Percentiles rank a stretch among this genome's conserved stretches.
Conservation (phyloP, 306 rosid species). For the Nissolia schottii region DNA sequence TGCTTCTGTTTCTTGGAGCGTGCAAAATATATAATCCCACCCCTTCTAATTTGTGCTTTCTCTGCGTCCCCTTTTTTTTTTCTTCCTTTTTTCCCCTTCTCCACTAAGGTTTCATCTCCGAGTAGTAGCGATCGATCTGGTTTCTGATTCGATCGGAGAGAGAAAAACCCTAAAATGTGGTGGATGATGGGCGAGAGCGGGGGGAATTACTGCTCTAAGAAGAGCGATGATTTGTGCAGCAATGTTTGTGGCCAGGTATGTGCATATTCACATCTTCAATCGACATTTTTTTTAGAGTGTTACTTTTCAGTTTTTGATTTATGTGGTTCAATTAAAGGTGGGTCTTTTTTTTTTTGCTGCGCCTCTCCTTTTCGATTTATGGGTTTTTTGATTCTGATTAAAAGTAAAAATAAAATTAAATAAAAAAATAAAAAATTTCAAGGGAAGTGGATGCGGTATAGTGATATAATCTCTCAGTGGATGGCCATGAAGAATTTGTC, state of each 20-base stretch:
- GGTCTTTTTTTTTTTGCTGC: background rate
- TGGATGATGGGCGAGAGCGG: constrained; percentile 90
- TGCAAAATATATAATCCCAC: background rate
- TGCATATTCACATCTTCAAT: background rate
- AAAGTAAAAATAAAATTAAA: background rate
- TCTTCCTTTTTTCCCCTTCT: no score
- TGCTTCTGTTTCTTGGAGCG: background rate
- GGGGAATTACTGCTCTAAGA: constrained; percentile 75
- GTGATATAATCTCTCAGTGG: background rate
- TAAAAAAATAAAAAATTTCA: background rate
- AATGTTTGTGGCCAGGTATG: constrained; percentile 96
- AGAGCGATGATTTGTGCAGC: constrained; percentile 87
- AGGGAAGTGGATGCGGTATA: background rate
- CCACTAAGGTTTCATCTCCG: background rate
- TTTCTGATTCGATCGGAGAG: background rate
- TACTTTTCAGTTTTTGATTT: background rate
- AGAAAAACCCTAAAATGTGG: constrained; percentile 62
- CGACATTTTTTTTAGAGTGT: background rate
- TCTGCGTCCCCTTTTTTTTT: no score
- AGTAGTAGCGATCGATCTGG: constrained; percentile 23
- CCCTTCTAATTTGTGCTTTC: background rate
- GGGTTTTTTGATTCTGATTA: constrained; percentile 9
- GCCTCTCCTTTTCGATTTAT: background rate
- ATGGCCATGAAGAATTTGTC: background rate
- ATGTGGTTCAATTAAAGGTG: background rate